Conservation (phyloP, 768 basidiomycete genomes). For the Harrya chromipes region DNA sequence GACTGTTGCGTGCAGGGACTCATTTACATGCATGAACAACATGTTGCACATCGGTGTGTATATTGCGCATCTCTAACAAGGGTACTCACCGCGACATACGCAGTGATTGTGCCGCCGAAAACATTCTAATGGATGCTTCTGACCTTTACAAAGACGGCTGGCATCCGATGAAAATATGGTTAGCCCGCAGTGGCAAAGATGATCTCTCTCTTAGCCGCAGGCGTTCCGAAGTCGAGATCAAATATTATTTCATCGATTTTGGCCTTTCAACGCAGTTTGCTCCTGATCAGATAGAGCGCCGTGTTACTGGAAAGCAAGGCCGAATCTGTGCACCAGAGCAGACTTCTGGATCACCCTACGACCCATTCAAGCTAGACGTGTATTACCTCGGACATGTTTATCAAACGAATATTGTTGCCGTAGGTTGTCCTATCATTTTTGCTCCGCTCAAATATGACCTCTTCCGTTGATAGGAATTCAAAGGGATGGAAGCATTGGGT, state of each 20-base stretch:
- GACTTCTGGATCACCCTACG: constrained; percentile 15
- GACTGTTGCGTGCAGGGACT: constrained; percentile 24
- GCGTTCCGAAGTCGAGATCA: constrained; percentile 13
- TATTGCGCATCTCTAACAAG: rapidly evolving
- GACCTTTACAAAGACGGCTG: too few species aligned
- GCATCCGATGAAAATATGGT: too few species aligned
- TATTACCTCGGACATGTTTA: constrained; percentile 28
- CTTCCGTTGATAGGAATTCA: constrained; percentile 2
- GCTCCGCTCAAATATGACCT: too few species aligned
- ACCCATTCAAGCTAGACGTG: constrained; percentile 31
- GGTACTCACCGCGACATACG: not conserved
- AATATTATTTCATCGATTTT: constrained; percentile 38
- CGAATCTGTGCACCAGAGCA: constrained; percentile 25
- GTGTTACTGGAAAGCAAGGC: constrained; percentile 4
- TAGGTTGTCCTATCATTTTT: not conserved
- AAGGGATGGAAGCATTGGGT: not conserved
- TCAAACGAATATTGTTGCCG: constrained; percentile 14
- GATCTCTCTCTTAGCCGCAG: too few species aligned
- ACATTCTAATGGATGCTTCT: constrained; percentile 4
- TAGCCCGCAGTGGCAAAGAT: not conserved
- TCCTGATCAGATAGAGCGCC: constrained; percentile 1
- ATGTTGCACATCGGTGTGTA: constrained; percentile 35
- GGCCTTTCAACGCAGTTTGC: constrained; percentile 29
- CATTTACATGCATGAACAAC: constrained; percentile 33
- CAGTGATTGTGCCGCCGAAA: constrained; percentile 27